Percentiles rank a stretch among this genome's conserved stretches.
Conservation (phyloP, 495 filamentous ascomycete genomes). For the Aspergillus conjunctus region DNA sequence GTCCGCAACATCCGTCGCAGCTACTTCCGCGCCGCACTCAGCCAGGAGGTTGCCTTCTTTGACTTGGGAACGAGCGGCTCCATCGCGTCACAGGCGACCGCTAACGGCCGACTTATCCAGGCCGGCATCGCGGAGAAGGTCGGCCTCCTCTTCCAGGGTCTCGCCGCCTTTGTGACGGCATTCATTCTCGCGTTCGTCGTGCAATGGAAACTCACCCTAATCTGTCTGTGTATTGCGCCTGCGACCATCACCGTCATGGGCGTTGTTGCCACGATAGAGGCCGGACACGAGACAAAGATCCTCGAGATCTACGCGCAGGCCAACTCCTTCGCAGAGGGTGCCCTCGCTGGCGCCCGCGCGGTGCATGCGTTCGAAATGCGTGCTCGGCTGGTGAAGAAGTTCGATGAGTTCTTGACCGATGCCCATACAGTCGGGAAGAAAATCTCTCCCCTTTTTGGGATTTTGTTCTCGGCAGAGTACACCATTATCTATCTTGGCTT, state of each 20-base stretch:
- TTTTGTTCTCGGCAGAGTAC: constrained; percentile 17
- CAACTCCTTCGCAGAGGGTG: constrained; percentile 22
- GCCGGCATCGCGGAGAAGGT: constrained; percentile 38
- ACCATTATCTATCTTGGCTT: constrained; percentile 21
- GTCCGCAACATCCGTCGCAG: constrained; percentile 71
- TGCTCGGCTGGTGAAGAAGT: constrained; percentile 15
- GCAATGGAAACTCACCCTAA: constrained; percentile 37
- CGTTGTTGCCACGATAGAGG: not conserved
- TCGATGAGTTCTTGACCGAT: constrained; percentile 14
- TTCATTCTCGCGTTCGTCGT: constrained; percentile 35
- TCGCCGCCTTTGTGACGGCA: constrained; percentile 34
- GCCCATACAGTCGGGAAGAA: not conserved
- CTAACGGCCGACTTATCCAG: constrained; percentile 37
- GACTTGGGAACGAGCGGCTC: constrained; percentile 77
- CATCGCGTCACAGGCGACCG: constrained; percentile 77
- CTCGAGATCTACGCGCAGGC: constrained; percentile 17
- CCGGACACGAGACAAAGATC: not conserved
- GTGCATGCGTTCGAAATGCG: constrained; percentile 21
- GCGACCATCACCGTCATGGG: constrained; percentile 11
- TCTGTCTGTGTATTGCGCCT: constrained; percentile 21
- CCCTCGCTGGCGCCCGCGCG: constrained; percentile 18
- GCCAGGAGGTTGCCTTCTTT: constrained; percentile 81
- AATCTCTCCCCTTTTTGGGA: constrained; percentile 1
- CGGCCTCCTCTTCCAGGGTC: constrained; percentile 28
- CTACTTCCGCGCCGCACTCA: constrained; percentile 70